phyloP scores from a whole-genome alignment of 2,329 filamentous ascomycete genomes.

The Chaetothyriales sp. region DNA sequence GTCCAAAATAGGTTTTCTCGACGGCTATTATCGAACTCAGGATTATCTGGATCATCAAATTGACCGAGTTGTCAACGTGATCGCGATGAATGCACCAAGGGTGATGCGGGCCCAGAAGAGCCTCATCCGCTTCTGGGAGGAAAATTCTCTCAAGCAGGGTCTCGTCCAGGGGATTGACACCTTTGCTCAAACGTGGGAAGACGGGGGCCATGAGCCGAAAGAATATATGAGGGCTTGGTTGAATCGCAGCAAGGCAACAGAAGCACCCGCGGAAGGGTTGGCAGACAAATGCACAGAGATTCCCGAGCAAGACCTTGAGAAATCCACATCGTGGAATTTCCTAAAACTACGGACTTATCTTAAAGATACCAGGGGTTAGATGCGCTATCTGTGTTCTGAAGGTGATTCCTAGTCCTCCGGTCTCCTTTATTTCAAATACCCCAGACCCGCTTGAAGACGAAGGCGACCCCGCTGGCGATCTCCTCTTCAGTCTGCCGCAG shows the following conservation, averaged over 20 bases:
- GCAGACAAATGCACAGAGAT: neutral
- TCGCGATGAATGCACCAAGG: slow-evolving; percentile 2
- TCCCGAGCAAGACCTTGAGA: neutral
- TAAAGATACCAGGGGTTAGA: neutral
- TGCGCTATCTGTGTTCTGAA: neutral
- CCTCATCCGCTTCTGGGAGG: slow-evolving; percentile 18
- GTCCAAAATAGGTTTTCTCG: slow-evolving; percentile 8
- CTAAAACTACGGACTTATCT: neutral
- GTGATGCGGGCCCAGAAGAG: slow-evolving; percentile 11
- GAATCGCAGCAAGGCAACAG: neutral
- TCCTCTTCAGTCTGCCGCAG: slow-evolving; percentile 9
- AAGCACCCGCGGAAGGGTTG: neutral
- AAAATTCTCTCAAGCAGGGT: slow-evolving; percentile 14
- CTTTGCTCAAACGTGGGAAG: slow-evolving; percentile 15
- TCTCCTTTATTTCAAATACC: neutral
- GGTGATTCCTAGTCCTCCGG: neutral
- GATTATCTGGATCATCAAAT: neutral
- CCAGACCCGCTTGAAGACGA: slow-evolving; percentile 11
- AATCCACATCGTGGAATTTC: neutral
- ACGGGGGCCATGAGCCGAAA: slow-evolving; percentile 6
- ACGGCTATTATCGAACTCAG: neutral
- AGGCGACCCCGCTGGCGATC: slow-evolving; percentile 12
- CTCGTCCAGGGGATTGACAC: slow-evolving; percentile 18
- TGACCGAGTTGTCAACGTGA: neutral
- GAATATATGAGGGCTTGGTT: slow-evolving; percentile 5